phyloP scores from a whole-genome alignment of 805 yeast genomes.

The Yamadazyma kitorensis region DNA sequence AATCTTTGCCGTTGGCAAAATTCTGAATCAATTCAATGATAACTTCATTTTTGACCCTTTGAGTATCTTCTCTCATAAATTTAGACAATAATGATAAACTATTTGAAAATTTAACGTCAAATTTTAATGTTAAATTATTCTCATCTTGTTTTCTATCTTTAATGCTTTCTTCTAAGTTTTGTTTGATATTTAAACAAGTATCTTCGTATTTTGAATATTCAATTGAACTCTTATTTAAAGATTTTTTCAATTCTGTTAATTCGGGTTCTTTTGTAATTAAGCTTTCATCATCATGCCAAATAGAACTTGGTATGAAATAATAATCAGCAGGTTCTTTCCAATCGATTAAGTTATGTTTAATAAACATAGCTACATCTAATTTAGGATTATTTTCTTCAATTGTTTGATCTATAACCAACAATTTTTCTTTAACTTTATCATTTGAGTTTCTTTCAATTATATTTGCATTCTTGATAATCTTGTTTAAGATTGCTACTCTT shows the following conservation, averaged over 20 bases:
- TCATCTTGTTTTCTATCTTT: slow-evolving; percentile 32
- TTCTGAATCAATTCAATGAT: slow-evolving; percentile 87
- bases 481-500: slow-evolving; percentile 69
- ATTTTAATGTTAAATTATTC: slow-evolving; percentile 43
- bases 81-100: slow-evolving; percentile 54
- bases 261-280: slow-evolving; percentile 58
- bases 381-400: slow-evolving; percentile 67
- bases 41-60: slow-evolving; percentile 74
- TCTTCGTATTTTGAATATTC: slow-evolving; percentile 40
- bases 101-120: slow-evolving; percentile 51
- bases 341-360: slow-evolving; percentile 70
- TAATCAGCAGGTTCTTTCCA: slow-evolving; percentile 92
- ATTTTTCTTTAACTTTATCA: slow-evolving; percentile 47
- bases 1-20: slow-evolving; percentile 74
- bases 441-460: slow-evolving; percentile 51
- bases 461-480: slow-evolving; percentile 60
- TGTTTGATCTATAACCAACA: slow-evolving; percentile 52
- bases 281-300: slow-evolving; percentile 96
- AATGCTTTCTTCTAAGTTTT: slow-evolving; percentile 45
- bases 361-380: slow-evolving; percentile 85
- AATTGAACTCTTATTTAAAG: slow-evolving; percentile 40
- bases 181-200: slow-evolving; percentile 47
- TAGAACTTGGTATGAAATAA: slow-evolving; percentile 79
- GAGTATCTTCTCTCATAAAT: slow-evolving; percentile 71
- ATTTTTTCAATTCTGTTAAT: slow-evolving; percentile 52